Evolutionary conservation across 164 flowering plant genomes (phyloP), one percentile per base, ranked within the genome.

Genomic region (Dillenia turbinata): DNA sequence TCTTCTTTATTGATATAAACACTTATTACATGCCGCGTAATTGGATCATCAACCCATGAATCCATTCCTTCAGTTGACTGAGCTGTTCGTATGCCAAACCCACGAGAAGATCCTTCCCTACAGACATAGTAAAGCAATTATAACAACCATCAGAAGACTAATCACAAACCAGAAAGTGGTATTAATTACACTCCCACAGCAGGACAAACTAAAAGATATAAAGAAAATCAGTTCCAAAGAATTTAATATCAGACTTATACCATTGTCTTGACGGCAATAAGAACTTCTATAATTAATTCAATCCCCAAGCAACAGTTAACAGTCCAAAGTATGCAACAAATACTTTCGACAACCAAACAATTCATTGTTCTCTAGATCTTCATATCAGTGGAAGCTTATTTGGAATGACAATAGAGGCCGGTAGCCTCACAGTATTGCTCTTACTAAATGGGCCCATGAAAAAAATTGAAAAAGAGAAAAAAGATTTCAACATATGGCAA

Each of bases 41-140:
- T 82, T 40, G 99, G 99, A 75, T 95, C 99, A 83, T 95, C 99
- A 67, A 85, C 87, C 99, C 99, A 95, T 9, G 99, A 88, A 76
- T 95, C 99, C 26, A 94, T 90, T 49, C 95, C 98, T 72, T 78
- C 67, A n/a, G 74, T 72, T 56, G 98, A 92, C 59, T 83, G 91
- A 49, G 65, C 60, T 2, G 80, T 77, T 14, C 98, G 96, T 46
- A 95, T 62, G 59, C 97, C 99, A 78, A 68, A 85, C 13, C 97
- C 96, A 26, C 91, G 87, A 26, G 68, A 67, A 69, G 99, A 87
- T 49, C 97, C 98, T 63, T 92, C 98, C 75, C 99, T 90, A 61
- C 62, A 75, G 9, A 59, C 12, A 59, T 22, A 57, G 66, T 11
- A 33, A 40, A 62, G 24, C 13, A 15, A 40, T 53, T 52, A 59